A percentile compares a stretch with the other conserved stretches of the same genome.
Conservation (phyloP, 1,139 yeast species). For the Geotrichum cucujoidarum region DNA sequence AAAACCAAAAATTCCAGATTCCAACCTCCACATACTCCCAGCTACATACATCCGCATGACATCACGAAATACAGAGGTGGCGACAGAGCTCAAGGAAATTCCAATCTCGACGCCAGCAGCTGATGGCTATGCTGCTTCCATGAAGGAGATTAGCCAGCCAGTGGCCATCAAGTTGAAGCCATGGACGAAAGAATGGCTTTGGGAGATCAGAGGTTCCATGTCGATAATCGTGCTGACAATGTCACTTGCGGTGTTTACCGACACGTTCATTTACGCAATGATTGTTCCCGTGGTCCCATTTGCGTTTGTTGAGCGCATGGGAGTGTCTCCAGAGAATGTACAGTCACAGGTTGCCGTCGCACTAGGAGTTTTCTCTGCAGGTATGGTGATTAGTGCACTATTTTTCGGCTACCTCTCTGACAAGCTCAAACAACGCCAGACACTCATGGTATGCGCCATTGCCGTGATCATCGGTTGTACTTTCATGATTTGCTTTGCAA, state of each 20-base stretch:
- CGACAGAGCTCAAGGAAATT: too few species aligned
- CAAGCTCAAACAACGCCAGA: conserved; percentile 26
- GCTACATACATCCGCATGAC: too few species aligned
- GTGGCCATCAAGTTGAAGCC: background rate
- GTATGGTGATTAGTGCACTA: conserved; percentile 33
- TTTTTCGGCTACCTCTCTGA: conserved; percentile 35
- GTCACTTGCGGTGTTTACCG: conserved; percentile 35
- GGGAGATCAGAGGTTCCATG: conserved; percentile 33
- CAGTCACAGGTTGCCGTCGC: conserved; percentile 33
- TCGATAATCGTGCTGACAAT: conserved; percentile 30
- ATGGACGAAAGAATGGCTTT: conserved; percentile 15
- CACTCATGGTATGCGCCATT: conserved; percentile 35
- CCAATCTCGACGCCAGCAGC: too few species aligned
- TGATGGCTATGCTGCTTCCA: too few species aligned
- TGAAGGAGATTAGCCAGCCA: too few species aligned
- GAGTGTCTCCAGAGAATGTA: conserved; percentile 28
- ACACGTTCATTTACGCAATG: conserved; percentile 34
- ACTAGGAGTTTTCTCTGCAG: conserved; percentile 36
- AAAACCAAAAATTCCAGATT: too few species aligned
- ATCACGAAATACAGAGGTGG: too few species aligned
- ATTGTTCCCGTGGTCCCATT: conserved; percentile 38
- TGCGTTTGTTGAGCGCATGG: conserved; percentile 32
- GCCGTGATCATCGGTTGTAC: conserved; percentile 33
- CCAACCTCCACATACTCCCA: too few species aligned
- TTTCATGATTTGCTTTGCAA: conserved; percentile 31